Conservation (phyloP, 2,329 filamentous ascomycete genomes). For the Dothistroma pini region DNA sequence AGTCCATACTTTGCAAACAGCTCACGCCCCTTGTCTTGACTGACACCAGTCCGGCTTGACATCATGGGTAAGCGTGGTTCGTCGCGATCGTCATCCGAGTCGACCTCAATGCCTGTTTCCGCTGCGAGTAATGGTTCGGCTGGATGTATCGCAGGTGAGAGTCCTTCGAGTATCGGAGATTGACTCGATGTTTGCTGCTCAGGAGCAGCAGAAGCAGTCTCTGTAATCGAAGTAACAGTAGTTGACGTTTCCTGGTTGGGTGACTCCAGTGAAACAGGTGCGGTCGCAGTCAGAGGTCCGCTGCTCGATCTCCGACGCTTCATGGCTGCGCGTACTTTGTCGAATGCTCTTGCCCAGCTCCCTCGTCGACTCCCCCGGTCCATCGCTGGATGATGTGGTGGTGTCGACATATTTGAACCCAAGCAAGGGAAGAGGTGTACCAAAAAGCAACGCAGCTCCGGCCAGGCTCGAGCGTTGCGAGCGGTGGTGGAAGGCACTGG, state of each 20-base stretch:
- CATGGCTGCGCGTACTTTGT: conserved; percentile 24
- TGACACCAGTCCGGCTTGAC: conserved; percentile 16
- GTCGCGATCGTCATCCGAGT: conserved; percentile 19
- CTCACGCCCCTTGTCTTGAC: conserved; percentile 32
- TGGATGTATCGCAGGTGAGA: not conserved
- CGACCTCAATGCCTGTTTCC: conserved; percentile 11
- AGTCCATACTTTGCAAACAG: conserved; percentile 45
- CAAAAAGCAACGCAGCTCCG: conserved; percentile 1
- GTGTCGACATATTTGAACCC: not conserved
- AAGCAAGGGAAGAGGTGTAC: not conserved
- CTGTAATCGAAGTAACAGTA: conserved; percentile 2
- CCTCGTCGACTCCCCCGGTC: conserved; percentile 15
- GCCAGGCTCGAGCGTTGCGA: conserved; percentile 11
- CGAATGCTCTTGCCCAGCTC: conserved; percentile 28
- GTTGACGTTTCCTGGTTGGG: conserved; percentile 9
- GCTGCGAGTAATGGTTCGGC: conserved; percentile 3
- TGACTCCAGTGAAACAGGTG: not conserved
- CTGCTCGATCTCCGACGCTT: conserved; percentile 19
- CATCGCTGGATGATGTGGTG: not conserved
- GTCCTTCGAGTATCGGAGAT: not conserved
- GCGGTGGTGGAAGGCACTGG: not conserved
- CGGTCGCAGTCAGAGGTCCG: conserved; percentile 1
- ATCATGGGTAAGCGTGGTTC: conserved; percentile 23
- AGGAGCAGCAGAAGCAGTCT: not conserved
- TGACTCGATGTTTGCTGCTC: not conserved